These are phyloP conservation scores for Myrica gale DNA, from an alignment of 306 rosid species.

Conservation along the genomic window DNA sequence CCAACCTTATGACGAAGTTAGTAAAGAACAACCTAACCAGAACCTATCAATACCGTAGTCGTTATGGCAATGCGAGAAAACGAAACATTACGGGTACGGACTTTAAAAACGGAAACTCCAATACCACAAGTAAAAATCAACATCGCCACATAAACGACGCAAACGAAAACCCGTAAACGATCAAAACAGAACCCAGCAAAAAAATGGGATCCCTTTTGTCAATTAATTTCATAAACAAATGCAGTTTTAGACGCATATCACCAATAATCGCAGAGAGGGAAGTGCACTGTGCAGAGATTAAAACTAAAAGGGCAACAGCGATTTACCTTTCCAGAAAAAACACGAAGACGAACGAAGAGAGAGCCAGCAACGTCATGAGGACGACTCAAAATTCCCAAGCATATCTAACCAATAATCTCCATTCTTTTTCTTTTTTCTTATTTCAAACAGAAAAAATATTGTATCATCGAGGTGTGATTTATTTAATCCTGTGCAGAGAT, in stretches of 20 bases:
- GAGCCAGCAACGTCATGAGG: slow-evolving; percentile 9
- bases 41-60: not conserved
- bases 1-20: not conserved
- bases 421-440: not conserved
- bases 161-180: slow-evolving; percentile 18
- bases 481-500: not conserved
- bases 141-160: slow-evolving; percentile 9
- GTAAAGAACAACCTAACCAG: not conserved
- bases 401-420: slow-evolving; percentile 21
- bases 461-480: not conserved
- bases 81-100: slow-evolving; percentile 22
- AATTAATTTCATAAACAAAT: slow-evolving; percentile 9
- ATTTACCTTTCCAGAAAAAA: slow-evolving; percentile 41
- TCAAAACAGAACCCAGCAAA: slow-evolving; percentile 9
- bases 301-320: slow-evolving; percentile 6
- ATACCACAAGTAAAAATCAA: slow-evolving; percentile 12
- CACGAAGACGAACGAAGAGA: slow-evolving; percentile 20
- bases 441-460: not conserved
- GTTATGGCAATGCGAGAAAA: not conserved
- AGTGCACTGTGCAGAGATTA: not conserved
- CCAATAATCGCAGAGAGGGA: not conserved
- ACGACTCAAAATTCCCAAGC: slow-evolving; percentile 29
- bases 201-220: slow-evolving; percentile 10
- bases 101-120: not conserved
- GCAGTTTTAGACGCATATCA: not conserved